Base-by-base conservation (phyloP, 164 flowering plant species). In the Piper betle region DNA sequence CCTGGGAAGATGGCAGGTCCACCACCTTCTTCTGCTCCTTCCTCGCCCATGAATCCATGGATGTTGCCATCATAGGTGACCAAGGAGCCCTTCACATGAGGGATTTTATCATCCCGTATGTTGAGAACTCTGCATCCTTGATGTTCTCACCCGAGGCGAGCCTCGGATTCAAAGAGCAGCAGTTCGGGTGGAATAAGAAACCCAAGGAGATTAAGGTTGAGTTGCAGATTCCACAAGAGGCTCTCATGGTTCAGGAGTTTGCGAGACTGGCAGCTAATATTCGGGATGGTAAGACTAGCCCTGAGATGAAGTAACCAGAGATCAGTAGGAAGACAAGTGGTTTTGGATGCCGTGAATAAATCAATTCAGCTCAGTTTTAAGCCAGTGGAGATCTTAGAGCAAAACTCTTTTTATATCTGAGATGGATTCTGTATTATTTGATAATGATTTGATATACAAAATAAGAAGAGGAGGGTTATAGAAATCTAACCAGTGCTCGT, bases 21-120 rank as follows among this genome's bases (percentile, higher is more conserved):
- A 77, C 80, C 16, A 75, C 77, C 7, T 79, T 74, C 58, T 72
- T 71, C 50, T 77, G 80, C 62, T 79, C 82, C 0, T 74, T 74
- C 64, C 64, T 74, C 0, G 17, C 75, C 9, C 65, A 74, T 42
- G 52, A 69, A 53, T 60, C 77, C 38, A 73, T 69, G 75, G 72
- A 73, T 18, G 0, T 71, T 3, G 56, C 73, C 20, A 68, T 59
- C 1, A 5, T 59, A 1, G 79, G 79, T 38, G 66, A 66, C 12
- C 50, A 17, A 3, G 79, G 81, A 17, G 63, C 73, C 4, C 37
- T 78, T 6, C 68, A 53, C 13, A 17, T 78, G 17, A 12, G 63
- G 18, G 81, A 78, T 46, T 73, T 73, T 42, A 67, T 68, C n/a
- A 57, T 75, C 43, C 81, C 79, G 20, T 62, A 33, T 6, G 64